phyloP scores from a whole-genome alignment of 345 rosid genomes.

The Salix suchowensis region DNA sequence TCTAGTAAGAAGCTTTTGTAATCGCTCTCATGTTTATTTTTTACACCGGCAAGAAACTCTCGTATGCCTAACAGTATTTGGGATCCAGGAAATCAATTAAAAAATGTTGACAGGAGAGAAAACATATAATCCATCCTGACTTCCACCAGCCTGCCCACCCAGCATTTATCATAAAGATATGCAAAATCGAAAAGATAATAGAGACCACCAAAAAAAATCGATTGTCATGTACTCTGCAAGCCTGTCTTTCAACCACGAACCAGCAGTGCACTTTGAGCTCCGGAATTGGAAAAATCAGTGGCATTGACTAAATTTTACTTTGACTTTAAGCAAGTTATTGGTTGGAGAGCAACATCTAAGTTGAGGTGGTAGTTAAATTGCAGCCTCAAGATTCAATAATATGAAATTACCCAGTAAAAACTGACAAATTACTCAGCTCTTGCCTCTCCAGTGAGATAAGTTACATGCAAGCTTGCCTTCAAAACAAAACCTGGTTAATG shows the following conservation, averaged over 20 bases:
- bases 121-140: not conserved
- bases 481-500: too few species aligned
- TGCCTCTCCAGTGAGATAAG: too few species aligned
- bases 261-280: not conserved
- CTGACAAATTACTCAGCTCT: too few species aligned
- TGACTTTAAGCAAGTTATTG: not conserved
- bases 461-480: too few species aligned
- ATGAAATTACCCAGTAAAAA: too few species aligned
- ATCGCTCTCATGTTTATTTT: not conserved
- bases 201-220: too few species aligned
- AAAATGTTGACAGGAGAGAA: not conserved
- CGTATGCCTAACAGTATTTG: not conserved
- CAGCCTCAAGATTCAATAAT: too few species aligned
- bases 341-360: not conserved
- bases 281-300: not conserved
- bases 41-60: not conserved
- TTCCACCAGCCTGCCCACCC: not conserved
- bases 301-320: not conserved
- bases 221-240: not conserved
- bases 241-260: not conserved
- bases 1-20: not conserved
- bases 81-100: not conserved
- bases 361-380: too few species aligned
- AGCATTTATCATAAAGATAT: not conserved
- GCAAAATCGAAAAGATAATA: too few species aligned